Base-by-base conservation (phyloP, 1,139 yeast species). In the Zygosaccharomyces pseudobailii region DNA sequence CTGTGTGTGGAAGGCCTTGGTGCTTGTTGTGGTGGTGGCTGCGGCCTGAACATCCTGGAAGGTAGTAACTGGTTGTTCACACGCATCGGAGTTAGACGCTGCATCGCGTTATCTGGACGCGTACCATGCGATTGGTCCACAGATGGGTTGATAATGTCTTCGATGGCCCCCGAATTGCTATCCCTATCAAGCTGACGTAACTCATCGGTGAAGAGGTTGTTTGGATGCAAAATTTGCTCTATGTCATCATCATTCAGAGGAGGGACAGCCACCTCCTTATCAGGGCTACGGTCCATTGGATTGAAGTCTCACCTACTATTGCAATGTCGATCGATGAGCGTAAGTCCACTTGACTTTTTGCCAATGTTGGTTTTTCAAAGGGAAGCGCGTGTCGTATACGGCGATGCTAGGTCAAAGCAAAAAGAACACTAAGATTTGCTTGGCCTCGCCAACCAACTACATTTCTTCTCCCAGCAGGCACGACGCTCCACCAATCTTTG, bases 81-180 rank as follows among this genome's bases (percentile, higher is more conserved):
- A 4, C 53, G 51, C 23, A 50, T 32, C 19, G 54, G 54, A 10
- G 49, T 35, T 36, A 43, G 37, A 27, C 56, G 50, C 21, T 51
- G 53, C 9, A 53, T 37, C 30, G 52, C 32, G 24, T 53, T 53
- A 10, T 49, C 49, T 9, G 44, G 43, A 7, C 21, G 17, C 27
- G 23, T 27, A 5, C 42, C 36, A 20, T 47, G 38, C 25, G 34
- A 34, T 9, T 55, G 53, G 33, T 56, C 59, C 46, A 55, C 42
- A 13, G 62, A 54, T 24, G 64, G 65, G 42, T 61, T 61, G 7
- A 59, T 54, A 22, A 61, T 59, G 44, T 60, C 65, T 46, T 61
- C 66, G 17, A 60, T 55, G 24, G 47, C 54, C 20, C 52, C 49
- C 33, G 46, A 32, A 13, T 42, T 42, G 37, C 48, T 22, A 17